Evolutionary conservation across 2,329 filamentous ascomycete genomes (phyloP), one percentile per base, ranked within the genome.

Genomic region (Immersiporthe knoxdaviesiana): DNA sequence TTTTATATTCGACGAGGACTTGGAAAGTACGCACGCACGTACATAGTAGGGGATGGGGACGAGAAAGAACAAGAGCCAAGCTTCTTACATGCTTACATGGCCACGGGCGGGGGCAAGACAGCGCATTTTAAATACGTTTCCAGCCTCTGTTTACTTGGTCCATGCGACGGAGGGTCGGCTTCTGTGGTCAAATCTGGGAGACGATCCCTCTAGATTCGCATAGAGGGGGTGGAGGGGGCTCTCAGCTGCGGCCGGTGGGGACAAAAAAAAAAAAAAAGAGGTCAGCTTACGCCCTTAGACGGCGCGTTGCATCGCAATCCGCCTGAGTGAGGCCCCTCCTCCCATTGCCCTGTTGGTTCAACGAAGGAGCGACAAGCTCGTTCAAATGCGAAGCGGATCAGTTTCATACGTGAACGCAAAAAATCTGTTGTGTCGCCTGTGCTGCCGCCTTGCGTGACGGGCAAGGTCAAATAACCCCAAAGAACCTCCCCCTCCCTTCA

Each of bases 11-110:
- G 6, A 56, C 14, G 27, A 30, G 14, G 27, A 18, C 7, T 47
- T 21, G 21, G 21, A 21, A 21, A n/a, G n/a, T n/a, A 35, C 35
- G 35, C 8, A 4, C 35, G 18, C n/a, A n/a, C 8, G 58, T 18
- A 37, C 3, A 32, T 37, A 39, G 58, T 7, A 11, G 54, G 24
- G 32, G 16, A 37, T 35, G 30, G 56, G 30, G 32, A 21, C 18
- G 56, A 59, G 56, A 59, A 59, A 21, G 56, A n/a, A 59, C 16
- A 11, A 4, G 18, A 24, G 32, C 56, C 32, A 59, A 59, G 56
- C 56, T 59, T 59, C 56, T 59, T 37, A 59, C 56, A 18, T n/a
- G 56, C 56, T 59, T 59, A 59, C 56, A 59, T 35, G 56, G 30
- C 32, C 32, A 59, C 30, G 10, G 32, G 30, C 56, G 56, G 30